These are phyloP conservation scores for Primulina tabacum DNA, from an alignment of 257 asterid genomes.

Conservation along the genomic window DNA sequence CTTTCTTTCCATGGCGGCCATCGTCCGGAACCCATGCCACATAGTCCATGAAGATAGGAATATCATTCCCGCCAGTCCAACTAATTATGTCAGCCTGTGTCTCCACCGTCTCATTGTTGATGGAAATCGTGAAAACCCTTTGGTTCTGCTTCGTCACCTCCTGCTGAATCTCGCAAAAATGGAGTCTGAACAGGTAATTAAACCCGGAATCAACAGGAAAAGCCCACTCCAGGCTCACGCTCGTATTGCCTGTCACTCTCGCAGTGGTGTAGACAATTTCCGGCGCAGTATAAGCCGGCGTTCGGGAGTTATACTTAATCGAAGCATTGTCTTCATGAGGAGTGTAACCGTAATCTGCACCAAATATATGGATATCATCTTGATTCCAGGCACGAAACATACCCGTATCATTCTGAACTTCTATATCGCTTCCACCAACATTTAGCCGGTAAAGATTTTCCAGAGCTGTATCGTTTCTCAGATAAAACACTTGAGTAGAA, in stretches of 20 bases:
- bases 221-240: conserved; percentile 33
- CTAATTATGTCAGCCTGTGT: conserved; percentile 16
- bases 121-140: conserved; percentile 28
- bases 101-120: conserved; percentile 30
- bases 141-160: background rate
- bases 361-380: conserved; percentile 23
- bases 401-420: conserved; percentile 34
- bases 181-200: conserved; percentile 43
- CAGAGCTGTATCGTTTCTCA: conserved; percentile 31
- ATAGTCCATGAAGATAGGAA: conserved; percentile 46
- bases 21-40: conserved; percentile 20
- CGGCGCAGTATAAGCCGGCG: conserved; percentile 53
- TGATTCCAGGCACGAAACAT: conserved; percentile 50
- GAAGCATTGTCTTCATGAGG: background rate
- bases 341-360: background rate
- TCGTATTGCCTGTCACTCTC: conserved; percentile 17
- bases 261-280: conserved; percentile 32
- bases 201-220: conserved; percentile 55
- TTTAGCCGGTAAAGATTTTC: conserved; percentile 51
- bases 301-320: conserved; percentile 23
- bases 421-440: conserved; percentile 30
- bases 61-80: conserved; percentile 23
- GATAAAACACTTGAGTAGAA: background rate
- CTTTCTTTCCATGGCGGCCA: conserved; percentile 24
- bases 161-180: conserved; percentile 43